Evolutionary conservation across 2,329 filamentous ascomycete species (phyloP), one percentile per base, ranked within the genome.

Genomic region (Aspergillus sp.): DNA sequence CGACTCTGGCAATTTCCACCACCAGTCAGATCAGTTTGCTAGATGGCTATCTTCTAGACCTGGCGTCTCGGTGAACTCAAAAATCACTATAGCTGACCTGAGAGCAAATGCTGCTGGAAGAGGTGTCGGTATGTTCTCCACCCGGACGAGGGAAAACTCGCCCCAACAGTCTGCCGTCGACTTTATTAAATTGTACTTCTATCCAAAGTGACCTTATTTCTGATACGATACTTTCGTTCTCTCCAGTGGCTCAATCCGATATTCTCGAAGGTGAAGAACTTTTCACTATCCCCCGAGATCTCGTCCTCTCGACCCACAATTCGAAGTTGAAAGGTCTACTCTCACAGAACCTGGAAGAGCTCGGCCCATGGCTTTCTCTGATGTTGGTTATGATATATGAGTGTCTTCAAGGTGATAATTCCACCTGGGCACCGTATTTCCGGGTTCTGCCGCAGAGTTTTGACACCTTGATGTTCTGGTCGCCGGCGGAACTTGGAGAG

Each of bases 401-500:
- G 76, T 80, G 81, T 60, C 81, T 86, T 72, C 71, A 77, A 49
- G 78, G 86, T 73, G 49, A 77, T 66, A 59, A 75, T 1, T 96
- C 91, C 1, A 76, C 75, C 8, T 96, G 92, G 92, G 84, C 85
- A 62, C 81, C 86, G 0, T 96, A 96, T 73, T 86, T 96, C 63
- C 81, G 86, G 56, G 80, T 96, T 18, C 80, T 96, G 5, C 91
- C 91, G 3, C 70, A 71, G 53, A 68, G 76, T 1, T 96, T 96
- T 68, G 85, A 95, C 71, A 96, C 91, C 2, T 83, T 93, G 62
- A 96, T 97, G 89, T 96, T 93, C 76, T 97, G 93, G 93, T 79
- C 83, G 2, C 78, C 82, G 0, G 76, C 79, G 1, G 91, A 96
- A 71, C 79, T 96, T 3, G 75, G 78, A 0, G 81, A 88, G 66